phyloP scores from a whole-genome alignment of 73 alveolate genomes.

The Tetrahymena borealis region DNA sequence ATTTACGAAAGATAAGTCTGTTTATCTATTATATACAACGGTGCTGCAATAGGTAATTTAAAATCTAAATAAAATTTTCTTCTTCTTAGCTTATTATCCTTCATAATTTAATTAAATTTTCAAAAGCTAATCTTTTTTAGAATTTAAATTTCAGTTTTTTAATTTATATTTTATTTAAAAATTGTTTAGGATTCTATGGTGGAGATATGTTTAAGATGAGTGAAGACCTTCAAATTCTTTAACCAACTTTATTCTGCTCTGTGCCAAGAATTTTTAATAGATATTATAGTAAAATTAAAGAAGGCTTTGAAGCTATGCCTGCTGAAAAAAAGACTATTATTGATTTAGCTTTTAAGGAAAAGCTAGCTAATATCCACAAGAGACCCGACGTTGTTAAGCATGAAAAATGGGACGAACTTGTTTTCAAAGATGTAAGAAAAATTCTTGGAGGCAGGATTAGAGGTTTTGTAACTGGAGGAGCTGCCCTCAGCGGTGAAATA shows the following conservation, averaged over 20 bases:
- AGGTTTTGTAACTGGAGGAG: conserved; percentile 74
- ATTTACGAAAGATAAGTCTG: conserved; percentile 67
- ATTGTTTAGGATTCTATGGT: conserved; percentile 45
- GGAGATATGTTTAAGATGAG: conserved; percentile 76
- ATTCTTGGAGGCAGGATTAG: conserved; percentile 85
- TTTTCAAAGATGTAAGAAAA: conserved; percentile 67
- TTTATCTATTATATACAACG: conserved; percentile 42
- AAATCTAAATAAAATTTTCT: too few species aligned
- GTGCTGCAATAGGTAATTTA: conserved; percentile 55
- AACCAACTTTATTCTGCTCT: conserved; percentile 89
- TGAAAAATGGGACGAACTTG: conserved; percentile 69
- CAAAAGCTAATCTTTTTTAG: too few species aligned
- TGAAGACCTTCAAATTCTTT: conserved; percentile 79
- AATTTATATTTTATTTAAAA: too few species aligned
- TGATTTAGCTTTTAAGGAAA: conserved; percentile 64
- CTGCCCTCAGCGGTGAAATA: conserved; percentile 75
- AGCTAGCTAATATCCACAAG: conserved; percentile 39
- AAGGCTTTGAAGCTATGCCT: conserved; percentile 43
- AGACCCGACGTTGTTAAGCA: conserved; percentile 49
- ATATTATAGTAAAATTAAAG: conserved; percentile 76
- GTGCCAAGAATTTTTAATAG: conserved; percentile 95
- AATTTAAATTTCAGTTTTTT: too few species aligned
- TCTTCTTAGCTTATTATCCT: too few species aligned
- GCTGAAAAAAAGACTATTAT: conserved; percentile 59
- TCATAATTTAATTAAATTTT: too few species aligned